Evolutionary conservation across 257 asterid species (phyloP), one percentile per base, ranked within the genome.

Genomic region (Echites panduratus): DNA sequence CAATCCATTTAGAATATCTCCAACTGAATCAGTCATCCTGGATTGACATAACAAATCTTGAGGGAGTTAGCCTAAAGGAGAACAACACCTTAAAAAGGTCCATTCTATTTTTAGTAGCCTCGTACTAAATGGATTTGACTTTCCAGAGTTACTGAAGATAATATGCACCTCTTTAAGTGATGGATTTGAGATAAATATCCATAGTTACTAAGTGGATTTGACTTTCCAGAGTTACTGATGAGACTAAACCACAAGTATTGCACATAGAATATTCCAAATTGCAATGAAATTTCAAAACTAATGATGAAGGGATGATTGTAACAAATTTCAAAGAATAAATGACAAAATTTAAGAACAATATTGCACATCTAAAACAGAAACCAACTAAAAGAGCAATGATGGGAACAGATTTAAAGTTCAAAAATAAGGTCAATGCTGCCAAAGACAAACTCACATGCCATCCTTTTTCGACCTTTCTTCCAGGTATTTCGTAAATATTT

Each of bases 401-500:
- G 35, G 32, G 17, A 24, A 16, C 24, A 38, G 16, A 24, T 29
- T 58, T 38, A 49, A 38, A 43, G 14, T 38, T 53, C 14, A 70
- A 13, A 70, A 13, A 43, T 8, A 52, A 76, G 52, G 68, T 20
- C 17, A 49, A 44, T 66, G 71, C 26, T 27, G 26, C 26, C 29
- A 22, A 47, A 63, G 56, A 71, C 65, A 76, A 64, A 82, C 98
- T 92, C 82, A 95, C 97, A 72, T 84, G 85, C 89, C 92, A 75
- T 89, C 96, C 88, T 92, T 92, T 82, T 89, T 88, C 78, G 96
- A 84, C 81, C 89, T 76, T 85, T 85, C 85, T 45, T 92, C 97
- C 52, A 92, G 94, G 85, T 87, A 95, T 71, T 86, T 87, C 35
- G 82, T 76, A 81, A 95, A 82, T 81, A 95, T 84, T 71, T 95